These are phyloP conservation scores for Lathyrus oleraceus DNA, from an alignment of 306 rosid genomes.

Conservation along the genomic window DNA sequence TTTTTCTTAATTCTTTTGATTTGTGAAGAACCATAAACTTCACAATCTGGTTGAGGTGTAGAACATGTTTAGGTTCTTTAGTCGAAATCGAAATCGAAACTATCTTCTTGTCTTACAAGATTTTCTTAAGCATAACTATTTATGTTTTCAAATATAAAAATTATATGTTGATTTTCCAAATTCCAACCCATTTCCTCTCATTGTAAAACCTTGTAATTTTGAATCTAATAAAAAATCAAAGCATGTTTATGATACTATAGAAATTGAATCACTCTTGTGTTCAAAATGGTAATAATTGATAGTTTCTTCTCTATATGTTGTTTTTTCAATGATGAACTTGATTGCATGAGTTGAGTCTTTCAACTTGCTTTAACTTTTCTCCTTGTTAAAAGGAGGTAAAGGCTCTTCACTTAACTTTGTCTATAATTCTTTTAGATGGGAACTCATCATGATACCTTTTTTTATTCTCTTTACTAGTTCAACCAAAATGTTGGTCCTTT, in stretches of 20 bases:
- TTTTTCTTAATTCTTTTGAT: constrained; percentile 44
- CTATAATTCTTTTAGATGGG: constrained; percentile 28
- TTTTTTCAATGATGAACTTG: constrained; percentile 9
- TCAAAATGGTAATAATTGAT: background rate
- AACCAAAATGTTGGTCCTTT: constrained; percentile 35
- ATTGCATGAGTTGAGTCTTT: constrained; percentile 8
- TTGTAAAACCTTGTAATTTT: constrained; percentile 54
- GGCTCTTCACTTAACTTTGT: constrained; percentile 43
- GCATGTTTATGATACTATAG: constrained; percentile 33
- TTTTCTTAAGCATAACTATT: constrained; percentile 35
- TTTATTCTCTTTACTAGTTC: constrained; percentile 37
- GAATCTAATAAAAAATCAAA: constrained; percentile 54
- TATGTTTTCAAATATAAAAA: constrained; percentile 44
- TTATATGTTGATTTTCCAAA: constrained; percentile 40
- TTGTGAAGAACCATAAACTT: constrained; percentile 38
- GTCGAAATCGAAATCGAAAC: background rate
- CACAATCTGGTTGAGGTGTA: constrained; percentile 39
- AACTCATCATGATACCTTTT: constrained; percentile 12
- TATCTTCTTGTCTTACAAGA: constrained; percentile 40
- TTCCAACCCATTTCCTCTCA: constrained; percentile 43
- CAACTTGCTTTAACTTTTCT: constrained; percentile 43
- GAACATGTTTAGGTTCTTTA: constrained; percentile 52
- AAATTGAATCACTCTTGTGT: background rate
- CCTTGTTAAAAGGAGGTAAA: constrained; percentile 43
- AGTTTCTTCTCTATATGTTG: constrained; percentile 6